phyloP scores from a whole-genome alignment of 441 rosid genomes.

The Cnidoscolus chayamansa region DNA sequence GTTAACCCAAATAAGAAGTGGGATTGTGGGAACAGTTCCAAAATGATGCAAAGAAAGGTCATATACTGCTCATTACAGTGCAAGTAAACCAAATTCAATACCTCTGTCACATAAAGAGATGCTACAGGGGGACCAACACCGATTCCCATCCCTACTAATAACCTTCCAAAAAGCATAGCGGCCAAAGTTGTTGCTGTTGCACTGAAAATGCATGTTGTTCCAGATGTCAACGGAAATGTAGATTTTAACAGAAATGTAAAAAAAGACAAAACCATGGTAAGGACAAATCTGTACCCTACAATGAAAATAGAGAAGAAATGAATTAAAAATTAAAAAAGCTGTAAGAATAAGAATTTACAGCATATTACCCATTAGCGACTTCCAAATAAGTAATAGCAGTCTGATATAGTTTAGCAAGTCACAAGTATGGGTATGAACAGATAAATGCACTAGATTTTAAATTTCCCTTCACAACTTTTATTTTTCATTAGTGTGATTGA shows the following conservation, averaged over 20 bases:
- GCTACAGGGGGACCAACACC: conserved; percentile 92
- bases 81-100: conserved; percentile 25
- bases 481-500: not conserved
- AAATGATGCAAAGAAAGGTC: conserved; percentile 11
- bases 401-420: not conserved
- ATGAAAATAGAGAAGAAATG: conserved; percentile 5
- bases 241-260: conserved; percentile 1
- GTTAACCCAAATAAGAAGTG: not conserved
- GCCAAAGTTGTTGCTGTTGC: conserved; percentile 58
- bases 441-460: not conserved
- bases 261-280: not conserved
- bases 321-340: not conserved
- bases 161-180: conserved; percentile 89
- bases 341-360: not conserved
- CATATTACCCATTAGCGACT: not conserved
- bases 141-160: conserved; percentile 90
- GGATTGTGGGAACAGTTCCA: not conserved
- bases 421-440: not conserved
- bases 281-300: not conserved
- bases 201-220: conserved; percentile 41
- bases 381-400: not conserved
- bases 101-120: conserved; percentile 93
- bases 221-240: conserved; percentile 16
- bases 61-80: conserved; percentile 1
- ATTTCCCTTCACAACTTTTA: not conserved